Conservation (phyloP, 192 early-diverging fungal species). For the Backusella tarrabulga region DNA sequence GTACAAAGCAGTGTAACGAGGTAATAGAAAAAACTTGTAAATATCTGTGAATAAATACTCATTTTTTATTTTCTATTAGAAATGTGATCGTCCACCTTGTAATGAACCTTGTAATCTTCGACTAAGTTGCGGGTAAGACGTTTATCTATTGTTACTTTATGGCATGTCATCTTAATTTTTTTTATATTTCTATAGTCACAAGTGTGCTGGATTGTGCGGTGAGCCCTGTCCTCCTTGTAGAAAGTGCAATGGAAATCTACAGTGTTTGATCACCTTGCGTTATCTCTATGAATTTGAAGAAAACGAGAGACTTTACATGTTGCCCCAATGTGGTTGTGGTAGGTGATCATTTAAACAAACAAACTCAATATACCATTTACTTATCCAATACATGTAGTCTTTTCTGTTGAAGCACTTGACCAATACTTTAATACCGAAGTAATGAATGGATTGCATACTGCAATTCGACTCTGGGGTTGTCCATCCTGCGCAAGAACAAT, state of each 20-base stretch:
- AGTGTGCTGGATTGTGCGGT: slow-evolving; percentile 28
- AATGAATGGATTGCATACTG: slow-evolving; percentile 25
- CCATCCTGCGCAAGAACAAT: slow-evolving; percentile 30
- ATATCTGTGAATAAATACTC: background rate
- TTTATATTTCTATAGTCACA: slow-evolving; percentile 17
- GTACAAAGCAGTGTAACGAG: slow-evolving; percentile 29
- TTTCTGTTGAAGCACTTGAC: slow-evolving; percentile 27
- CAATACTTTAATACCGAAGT: slow-evolving; percentile 26
- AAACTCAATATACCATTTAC: background rate
- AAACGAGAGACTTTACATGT: slow-evolving; percentile 18
- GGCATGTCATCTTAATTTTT: background rate
- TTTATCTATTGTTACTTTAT: background rate
- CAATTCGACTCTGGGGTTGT: slow-evolving; percentile 41
- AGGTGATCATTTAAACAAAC: slow-evolving; percentile 4
- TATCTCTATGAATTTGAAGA: slow-evolving; percentile 18
- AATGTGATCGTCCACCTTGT: slow-evolving; percentile 39
- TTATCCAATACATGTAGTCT: slow-evolving; percentile 8
- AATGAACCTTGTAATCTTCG: slow-evolving; percentile 21
- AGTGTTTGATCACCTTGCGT: slow-evolving; percentile 23
- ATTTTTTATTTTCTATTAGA: background rate
- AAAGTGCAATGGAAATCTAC: background rate
- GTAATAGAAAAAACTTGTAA: background rate
- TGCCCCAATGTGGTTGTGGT: slow-evolving; percentile 43
- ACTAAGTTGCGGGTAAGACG: slow-evolving; percentile 26
- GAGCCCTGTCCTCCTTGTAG: slow-evolving; percentile 26